A percentile compares a stretch with the other conserved stretches of the same genome.
These are phyloP conservation scores for Violaceomyces palustris DNA, from an alignment of 1,284 basidiomycete species.

Conservation along the genomic window DNA sequence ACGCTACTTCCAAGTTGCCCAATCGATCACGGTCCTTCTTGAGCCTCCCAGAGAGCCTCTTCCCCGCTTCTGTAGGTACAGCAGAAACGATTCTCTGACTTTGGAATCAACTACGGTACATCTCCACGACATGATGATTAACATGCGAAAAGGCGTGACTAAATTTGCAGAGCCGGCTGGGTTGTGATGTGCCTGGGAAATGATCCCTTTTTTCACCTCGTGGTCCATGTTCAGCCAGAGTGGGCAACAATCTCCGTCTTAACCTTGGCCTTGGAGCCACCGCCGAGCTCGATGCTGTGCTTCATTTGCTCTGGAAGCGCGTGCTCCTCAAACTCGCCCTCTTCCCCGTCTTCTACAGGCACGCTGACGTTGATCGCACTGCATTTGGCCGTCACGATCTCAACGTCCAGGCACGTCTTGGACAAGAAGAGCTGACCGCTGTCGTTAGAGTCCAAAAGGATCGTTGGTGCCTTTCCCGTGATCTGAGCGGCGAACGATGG, in stretches of 20 bases:
- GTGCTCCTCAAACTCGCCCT: slow-evolving; percentile 84
- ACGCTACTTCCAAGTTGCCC: too few species aligned
- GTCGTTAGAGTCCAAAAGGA: slow-evolving; percentile 90
- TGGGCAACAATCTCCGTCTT: slow-evolving; percentile 48
- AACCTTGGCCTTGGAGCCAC: slow-evolving; percentile 64
- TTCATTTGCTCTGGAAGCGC: slow-evolving; percentile 94
- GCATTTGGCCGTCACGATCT: slow-evolving; percentile 93
- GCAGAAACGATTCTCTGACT: too few species aligned
- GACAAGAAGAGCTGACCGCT: slow-evolving; percentile 92
- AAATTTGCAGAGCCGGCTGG: too few species aligned
- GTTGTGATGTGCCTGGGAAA: too few species aligned
- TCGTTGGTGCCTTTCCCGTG: slow-evolving; percentile 79
- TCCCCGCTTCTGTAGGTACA: too few species aligned
- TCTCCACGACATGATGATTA: too few species aligned
- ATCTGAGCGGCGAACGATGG: slow-evolving; percentile 91
- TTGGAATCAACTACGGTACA: too few species aligned
- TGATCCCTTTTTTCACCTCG: neutral
- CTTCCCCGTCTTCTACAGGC: slow-evolving; percentile 79
- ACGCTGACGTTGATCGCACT: slow-evolving; percentile 87
- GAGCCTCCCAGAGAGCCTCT: too few species aligned
- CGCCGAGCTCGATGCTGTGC: slow-evolving; percentile 67
- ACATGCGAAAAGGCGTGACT: too few species aligned
- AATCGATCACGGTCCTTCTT: too few species aligned
- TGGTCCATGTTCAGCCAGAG: slow-evolving; percentile 15
- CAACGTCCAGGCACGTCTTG: slow-evolving; percentile 69